Base-by-base conservation (phyloP, 768 basidiomycete genomes). In the Gymnopilus dilepis region DNA sequence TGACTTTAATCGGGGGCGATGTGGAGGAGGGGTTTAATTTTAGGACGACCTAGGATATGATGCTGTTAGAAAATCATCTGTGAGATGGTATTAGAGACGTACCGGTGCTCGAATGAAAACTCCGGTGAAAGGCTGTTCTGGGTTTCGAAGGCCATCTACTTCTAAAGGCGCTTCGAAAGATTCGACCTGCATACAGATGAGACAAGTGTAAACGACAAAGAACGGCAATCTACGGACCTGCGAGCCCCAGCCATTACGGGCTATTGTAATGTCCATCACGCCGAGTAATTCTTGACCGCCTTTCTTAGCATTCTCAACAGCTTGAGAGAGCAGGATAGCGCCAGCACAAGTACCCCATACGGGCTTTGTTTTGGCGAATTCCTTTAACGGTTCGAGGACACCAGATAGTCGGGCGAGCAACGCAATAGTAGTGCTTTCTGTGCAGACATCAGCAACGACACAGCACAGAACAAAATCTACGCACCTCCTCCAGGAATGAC, bases 321-420 rank as follows among this genome's bases (percentile, higher is more conserved):
- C 76, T 64, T 89, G 82, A 2, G 95, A 84, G 47, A 98, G 84
- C 19, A 98, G 79, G 56, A 98, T 97, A 40, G 95, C 95, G 11
- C 97, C 96, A 0, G 96, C 96, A 74, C 96, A 99, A 0, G 95
- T 97, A 2, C 96, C 96, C 95, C 95, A 99, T 2, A 95, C 85
- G 0, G 94, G 88, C 70, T 90, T 94, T 0, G 69, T 72, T 65
- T 79, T 78, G n/a, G 88, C 79, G 65, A 95, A 96, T 37, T 84
- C 81, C 37, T 84, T 81, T 4, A 99, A 80, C 6, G 92, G 94
- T n/a, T 90, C 86, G 15, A 95, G 72, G 40, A 99, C 82, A 0
- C 93, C 93, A 0, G 89, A 83, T 28, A 88, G 81, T 56, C 82
- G 82, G 28, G 87, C 92, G 19, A 90, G 81, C 51, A 92, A 81